These are phyloP conservation scores for Claviceps pazoutovae DNA, from an alignment of 2,329 filamentous ascomycete species.

Conservation along the genomic window DNA sequence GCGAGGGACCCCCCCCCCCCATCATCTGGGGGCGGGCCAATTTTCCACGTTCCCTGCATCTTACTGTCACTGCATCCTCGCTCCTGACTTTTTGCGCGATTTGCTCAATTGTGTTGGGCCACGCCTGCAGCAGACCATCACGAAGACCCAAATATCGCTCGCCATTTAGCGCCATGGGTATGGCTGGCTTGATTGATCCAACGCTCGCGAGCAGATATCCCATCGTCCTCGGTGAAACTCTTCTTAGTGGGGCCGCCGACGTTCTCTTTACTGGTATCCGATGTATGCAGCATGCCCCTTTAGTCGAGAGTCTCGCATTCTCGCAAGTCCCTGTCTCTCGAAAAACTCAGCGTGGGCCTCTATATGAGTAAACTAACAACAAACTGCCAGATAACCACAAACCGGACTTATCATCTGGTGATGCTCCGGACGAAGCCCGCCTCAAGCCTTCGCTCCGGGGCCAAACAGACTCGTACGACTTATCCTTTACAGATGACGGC, in stretches of 20 bases:
- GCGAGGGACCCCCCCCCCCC: too few relatives aligned
- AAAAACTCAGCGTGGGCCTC: not conserved
- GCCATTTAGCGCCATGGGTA: conserved; percentile 4
- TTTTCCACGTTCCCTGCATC: too few relatives aligned
- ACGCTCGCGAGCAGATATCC: conserved; percentile 48
- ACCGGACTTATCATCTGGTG: conserved; percentile 35
- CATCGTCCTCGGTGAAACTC: conserved; percentile 47
- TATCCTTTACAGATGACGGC: conserved; percentile 39
- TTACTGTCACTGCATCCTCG: too few relatives aligned
- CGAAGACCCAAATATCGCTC: not conserved
- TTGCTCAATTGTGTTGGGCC: too few relatives aligned
- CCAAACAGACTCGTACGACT: conserved; percentile 40
- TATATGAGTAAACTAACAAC: not conserved
- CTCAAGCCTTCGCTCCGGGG: conserved; percentile 35
- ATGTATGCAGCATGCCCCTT: conserved; percentile 30
- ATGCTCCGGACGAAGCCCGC: conserved; percentile 33
- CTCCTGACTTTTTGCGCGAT: too few relatives aligned
- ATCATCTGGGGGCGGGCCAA: too few relatives aligned
- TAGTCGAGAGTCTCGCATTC: not conserved
- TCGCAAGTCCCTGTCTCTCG: not conserved
- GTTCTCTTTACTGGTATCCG: conserved; percentile 46
- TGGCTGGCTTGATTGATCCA: conserved; percentile 38
- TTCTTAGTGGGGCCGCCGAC: conserved; percentile 41
- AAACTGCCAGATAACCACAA: conserved; percentile 44
- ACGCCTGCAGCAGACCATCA: not conserved